A percentile compares a stretch with the other conserved stretches of the same genome.
Conservation (phyloP, 805 yeast genomes). For the Candida broadrunensis region DNA sequence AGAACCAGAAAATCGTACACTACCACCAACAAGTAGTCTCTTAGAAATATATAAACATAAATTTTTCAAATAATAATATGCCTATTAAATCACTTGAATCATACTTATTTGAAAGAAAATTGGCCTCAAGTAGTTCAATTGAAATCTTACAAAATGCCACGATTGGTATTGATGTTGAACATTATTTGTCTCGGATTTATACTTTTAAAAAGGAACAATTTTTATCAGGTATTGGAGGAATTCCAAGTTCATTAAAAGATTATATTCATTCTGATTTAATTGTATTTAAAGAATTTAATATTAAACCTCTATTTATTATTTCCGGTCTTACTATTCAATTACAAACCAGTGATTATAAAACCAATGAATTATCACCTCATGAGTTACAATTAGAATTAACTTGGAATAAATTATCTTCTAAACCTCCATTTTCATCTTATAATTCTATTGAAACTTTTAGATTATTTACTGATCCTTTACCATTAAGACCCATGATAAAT, state of each 20-base stretch:
- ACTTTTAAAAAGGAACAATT: slow-evolving; percentile 65
- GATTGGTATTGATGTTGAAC: slow-evolving; percentile 81
- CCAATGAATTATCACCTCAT: slow-evolving; percentile 34
- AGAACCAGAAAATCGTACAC: no score
- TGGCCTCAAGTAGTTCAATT: slow-evolving; percentile 59
- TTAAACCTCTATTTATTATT: slow-evolving; percentile 79
- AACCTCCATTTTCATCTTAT: slow-evolving; percentile 17
- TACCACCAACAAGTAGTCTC: no score
- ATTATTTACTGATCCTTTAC: slow-evolving; percentile 47
- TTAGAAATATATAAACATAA: no score
- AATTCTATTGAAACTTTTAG: slow-evolving; percentile 48
- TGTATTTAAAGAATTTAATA: slow-evolving; percentile 54
- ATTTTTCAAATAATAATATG: no score
- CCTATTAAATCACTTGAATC: slow-evolving; percentile 60
- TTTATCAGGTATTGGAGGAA: slow-evolving; percentile 77
- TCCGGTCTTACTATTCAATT: slow-evolving; percentile 57
- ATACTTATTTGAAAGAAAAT: slow-evolving; percentile 62
- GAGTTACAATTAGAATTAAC: slow-evolving; percentile 39
- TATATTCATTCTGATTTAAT: slow-evolving; percentile 61
- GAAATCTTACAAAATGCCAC: slow-evolving; percentile 63
- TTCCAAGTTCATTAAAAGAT: slow-evolving; percentile 59
- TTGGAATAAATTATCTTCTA: slow-evolving; percentile 35
- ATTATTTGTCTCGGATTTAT: slow-evolving; percentile 64
- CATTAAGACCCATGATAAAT: slow-evolving; percentile 47
- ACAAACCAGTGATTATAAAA: slow-evolving; percentile 29